phyloP scores from a whole-genome alignment of 371 early-diverging fungal genomes.

The Mucor circinelloides region DNA sequence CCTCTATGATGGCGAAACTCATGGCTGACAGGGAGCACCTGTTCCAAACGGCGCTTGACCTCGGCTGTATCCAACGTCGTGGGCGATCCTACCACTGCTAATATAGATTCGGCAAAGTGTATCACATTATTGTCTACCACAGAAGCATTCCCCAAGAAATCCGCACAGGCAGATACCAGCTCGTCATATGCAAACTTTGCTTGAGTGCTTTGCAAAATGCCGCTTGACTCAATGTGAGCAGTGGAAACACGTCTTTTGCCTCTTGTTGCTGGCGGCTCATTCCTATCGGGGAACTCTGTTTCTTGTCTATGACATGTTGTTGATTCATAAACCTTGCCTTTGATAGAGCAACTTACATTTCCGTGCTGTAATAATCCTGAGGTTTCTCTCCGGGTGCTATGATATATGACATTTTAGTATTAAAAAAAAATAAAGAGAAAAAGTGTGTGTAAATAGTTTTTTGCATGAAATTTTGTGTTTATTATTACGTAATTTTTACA shows the following conservation, averaged over 20 bases:
- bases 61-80: conserved; percentile 9
- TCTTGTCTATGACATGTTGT: not conserved
- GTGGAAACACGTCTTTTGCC: not conserved
- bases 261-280: not conserved
- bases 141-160: not conserved
- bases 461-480: not conserved
- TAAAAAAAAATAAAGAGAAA: not conserved
- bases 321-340: not conserved
- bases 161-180: conserved; percentile 13
- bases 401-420: not conserved
- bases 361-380: not conserved
- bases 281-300: not conserved
- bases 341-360: not conserved
- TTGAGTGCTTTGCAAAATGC: not conserved
- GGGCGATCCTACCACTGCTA: conserved; percentile 14
- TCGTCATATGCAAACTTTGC: conserved; percentile 19
- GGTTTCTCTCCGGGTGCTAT: conserved; percentile 26
- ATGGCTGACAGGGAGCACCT: conserved; percentile 11
- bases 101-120: conserved; percentile 16
- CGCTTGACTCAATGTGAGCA: not conserved
- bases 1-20: conserved; percentile 10
- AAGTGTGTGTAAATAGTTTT: not conserved
- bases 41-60: conserved; percentile 23
- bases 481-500: not conserved
- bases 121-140: conserved; percentile 3